A percentile compares a stretch with the other conserved stretches of the same genome.
Evolutionary conservation across 345 rosid genomes (phyloP).

Genomic region (Bruguiera sexangula): DNA sequence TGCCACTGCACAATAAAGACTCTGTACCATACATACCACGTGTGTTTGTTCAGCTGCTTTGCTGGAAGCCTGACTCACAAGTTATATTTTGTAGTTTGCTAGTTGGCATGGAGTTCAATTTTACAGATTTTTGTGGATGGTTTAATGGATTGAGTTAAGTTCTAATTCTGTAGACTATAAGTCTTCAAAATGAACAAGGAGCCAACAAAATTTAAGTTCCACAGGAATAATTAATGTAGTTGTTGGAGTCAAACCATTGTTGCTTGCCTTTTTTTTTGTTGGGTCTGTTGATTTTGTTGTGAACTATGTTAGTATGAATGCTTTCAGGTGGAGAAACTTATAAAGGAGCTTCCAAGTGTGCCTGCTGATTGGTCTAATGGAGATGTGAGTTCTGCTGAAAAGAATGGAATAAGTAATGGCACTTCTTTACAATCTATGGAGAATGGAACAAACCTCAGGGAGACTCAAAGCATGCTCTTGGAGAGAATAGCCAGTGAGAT

Average conservation of each 20-base stretch:
- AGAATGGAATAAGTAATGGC: conserved; percentile 41
- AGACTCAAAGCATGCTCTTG: conserved; percentile 94
- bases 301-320: conserved; percentile 6
- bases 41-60: too few species aligned
- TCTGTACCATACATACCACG: too few species aligned
- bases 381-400: conserved; percentile 46
- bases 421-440: conserved; percentile 43
- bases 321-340: conserved; percentile 87
- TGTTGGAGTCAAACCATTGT: not conserved
- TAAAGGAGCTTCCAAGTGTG: conserved; percentile 79
- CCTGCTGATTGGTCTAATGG: conserved; percentile 81
- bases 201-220: not conserved
- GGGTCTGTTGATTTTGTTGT: not conserved
- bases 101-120: too few species aligned
- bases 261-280: not conserved
- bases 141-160: too few species aligned
- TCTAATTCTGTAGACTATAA: too few species aligned
- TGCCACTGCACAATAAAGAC: too few species aligned
- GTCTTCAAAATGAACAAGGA: not conserved
- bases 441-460: conserved; percentile 76
- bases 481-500: conserved; percentile 98
- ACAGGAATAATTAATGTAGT: too few species aligned
- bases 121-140: too few species aligned
- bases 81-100: too few species aligned
- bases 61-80: too few species aligned